phyloP scores from a whole-genome alignment of 495 filamentous ascomycete species.

The Trichoderma parareesei region DNA sequence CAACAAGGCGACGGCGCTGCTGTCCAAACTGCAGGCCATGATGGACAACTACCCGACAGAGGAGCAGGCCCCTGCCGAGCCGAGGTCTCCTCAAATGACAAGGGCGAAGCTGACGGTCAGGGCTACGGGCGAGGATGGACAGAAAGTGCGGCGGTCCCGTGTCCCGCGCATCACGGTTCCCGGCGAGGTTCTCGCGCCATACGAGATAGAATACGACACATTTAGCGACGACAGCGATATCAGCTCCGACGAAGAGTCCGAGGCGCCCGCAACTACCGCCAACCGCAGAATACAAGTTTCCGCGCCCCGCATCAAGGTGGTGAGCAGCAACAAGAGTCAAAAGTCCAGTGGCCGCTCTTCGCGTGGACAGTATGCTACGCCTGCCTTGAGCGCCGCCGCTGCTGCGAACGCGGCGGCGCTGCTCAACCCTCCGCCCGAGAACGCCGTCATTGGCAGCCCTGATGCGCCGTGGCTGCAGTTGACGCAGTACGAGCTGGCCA shows the following conservation, averaged over 20 bases:
- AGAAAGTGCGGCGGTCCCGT: slow-evolving; percentile 31
- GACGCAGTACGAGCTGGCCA: slow-evolving; percentile 85
- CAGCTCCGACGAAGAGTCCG: slow-evolving; percentile 32
- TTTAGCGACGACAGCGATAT: slow-evolving; percentile 38
- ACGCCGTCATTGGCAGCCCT: slow-evolving; percentile 65
- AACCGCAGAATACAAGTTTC: slow-evolving; percentile 27
- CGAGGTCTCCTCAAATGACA: slow-evolving; percentile 47
- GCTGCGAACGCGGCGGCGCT: slow-evolving; percentile 29
- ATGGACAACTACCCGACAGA: slow-evolving; percentile 43
- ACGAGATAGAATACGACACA: slow-evolving; percentile 45
- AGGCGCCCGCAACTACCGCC: slow-evolving; percentile 13
- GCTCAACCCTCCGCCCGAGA: slow-evolving; percentile 67
- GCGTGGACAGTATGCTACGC: neutral
- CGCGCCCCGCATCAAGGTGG: slow-evolving; percentile 34
- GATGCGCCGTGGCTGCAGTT: slow-evolving; percentile 85
- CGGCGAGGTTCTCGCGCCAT: slow-evolving; percentile 50
- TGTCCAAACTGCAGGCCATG: slow-evolving; percentile 71
- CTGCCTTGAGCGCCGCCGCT: slow-evolving; percentile 7
- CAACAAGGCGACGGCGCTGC: slow-evolving; percentile 67
- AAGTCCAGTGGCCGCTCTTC: slow-evolving; percentile 27
- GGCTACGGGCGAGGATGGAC: slow-evolving; percentile 44
- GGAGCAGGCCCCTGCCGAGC: slow-evolving; percentile 37
- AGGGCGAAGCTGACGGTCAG: slow-evolving; percentile 59
- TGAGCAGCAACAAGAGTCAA: slow-evolving; percentile 28
- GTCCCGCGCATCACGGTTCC: slow-evolving; percentile 47